Evolutionary conservation across 2,329 filamentous ascomycete genomes (phyloP), one percentile per base, ranked within the genome.

Genomic region (Pestalotiopsis sp.): DNA sequence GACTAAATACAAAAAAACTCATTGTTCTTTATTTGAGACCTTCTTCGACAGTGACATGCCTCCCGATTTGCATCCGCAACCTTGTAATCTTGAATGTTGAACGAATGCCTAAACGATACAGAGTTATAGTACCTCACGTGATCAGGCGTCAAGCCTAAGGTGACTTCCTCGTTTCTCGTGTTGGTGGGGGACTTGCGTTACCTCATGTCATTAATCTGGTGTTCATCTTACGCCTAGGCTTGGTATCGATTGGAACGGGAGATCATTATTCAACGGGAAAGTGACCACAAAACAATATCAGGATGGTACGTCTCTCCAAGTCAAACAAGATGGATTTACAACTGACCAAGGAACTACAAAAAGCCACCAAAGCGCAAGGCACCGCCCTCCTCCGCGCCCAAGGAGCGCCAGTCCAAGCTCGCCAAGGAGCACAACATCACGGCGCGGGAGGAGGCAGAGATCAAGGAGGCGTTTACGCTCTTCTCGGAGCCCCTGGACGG

Each of bases 391-490:
- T 66, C 77, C 7, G 68, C 77, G 13, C 75, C 82, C 39, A 80
- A 77, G 69, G 82, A 84, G 67, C 92, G 92, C 71, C 90, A 90
- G 76, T 97, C 95, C 69, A 97, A 94, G 80, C 93, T 98, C 74
- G 95, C 95, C 38, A 95, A 95, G 82, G 94, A 97, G 77, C 91
- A 98, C 86, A 91, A 94, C 79, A 90, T 98, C 76, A 91, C 90
- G 14, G 92, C 91, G 55, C 89, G 92, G 72, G 92, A 98, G 81
- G 95, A 98, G 82, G 87, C 88, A 73, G 94, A 98, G 82, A 97
- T 99, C 77, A 91, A 90, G 75, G 95, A 98, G 80, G 95, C 95
- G 14, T 98, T 96, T 80, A 86, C 88, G 25, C 87, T 98, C 7
- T 99, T 98, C 79, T 84, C 90, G 1, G 87, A 92, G 73, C 89